Evolutionary conservation across 805 yeast genomes (phyloP), one percentile per base, ranked within the genome.

Genomic region (Ogataea populi-albae): DNA sequence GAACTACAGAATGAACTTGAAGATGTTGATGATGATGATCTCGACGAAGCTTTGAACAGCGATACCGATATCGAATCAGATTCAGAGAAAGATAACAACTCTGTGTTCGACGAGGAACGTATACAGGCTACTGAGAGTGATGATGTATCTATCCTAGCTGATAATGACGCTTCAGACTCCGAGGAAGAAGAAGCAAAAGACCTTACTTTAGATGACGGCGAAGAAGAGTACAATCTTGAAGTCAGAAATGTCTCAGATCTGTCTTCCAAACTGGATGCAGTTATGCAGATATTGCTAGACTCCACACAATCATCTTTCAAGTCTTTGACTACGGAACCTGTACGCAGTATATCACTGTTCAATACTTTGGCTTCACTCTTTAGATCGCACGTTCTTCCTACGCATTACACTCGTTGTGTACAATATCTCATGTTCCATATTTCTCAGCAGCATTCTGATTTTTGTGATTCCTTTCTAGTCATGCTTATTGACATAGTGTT

Each of bases 1-100:
- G 98, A 88, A 59, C 68, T 89, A 38, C 96, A 87, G 52, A 87
- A 86, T 54, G 93, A 84, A 49, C 63, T 86, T 39, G 96, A 88
- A 50, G 95, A 86, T 46, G 64, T 82, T 37, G 95, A 85, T 54
- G 93, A 85, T 46, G 83, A 77, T 37, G 77, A 79, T 29, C 73
- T 75, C 9, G 80, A 74, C 6, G 78, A 71, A 7, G 64, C 57
- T 2, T 37, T 59, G 16, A 59, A 59, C 12, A 55, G 44, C 12
- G 60, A 50, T 9, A 53, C 55, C 1, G 65, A 54, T 1, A 64
- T 54, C 12, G 62, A 52, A 4, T 54, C 44, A 8, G 69, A 64
- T 10, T 70, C 61, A 3, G 65, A 56, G 9, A n/a, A n/a, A n/a
- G n/a, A n/a, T n/a, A n/a, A n/a, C n/a, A n/a, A n/a, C n/a, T n/a